phyloP scores from a whole-genome alignment of 2,329 filamentous ascomycete genomes.

The Arthrobotrys musiformis region DNA sequence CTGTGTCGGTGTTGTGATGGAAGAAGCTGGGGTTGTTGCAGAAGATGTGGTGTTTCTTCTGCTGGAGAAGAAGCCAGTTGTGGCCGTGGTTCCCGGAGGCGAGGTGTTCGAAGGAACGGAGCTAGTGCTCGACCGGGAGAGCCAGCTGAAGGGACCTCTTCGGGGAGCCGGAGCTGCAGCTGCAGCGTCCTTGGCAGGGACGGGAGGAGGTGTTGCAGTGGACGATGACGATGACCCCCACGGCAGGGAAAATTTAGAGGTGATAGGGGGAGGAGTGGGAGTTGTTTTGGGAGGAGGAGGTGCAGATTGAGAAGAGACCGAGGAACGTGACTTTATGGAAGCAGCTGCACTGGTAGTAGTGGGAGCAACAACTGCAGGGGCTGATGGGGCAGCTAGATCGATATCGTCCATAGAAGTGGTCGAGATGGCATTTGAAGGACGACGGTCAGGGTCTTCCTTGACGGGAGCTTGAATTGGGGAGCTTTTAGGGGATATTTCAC shows the following conservation, averaged over 20 bases:
- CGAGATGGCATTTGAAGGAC: constrained; percentile 67
- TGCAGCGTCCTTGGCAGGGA: constrained; percentile 56
- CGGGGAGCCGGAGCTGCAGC: constrained; percentile 27
- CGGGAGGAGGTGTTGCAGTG: constrained; percentile 40
- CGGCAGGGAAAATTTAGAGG: constrained; percentile 59
- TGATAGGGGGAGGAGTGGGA: constrained; percentile 61
- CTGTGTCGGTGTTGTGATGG: constrained; percentile 74
- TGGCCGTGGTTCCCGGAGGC: constrained; percentile 43
- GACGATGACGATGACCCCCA: constrained; percentile 33
- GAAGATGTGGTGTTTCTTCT: constrained; percentile 60
- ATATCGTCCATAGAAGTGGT: constrained; percentile 70
- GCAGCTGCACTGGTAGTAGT: constrained; percentile 2
- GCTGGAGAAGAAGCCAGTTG: constrained; percentile 60
- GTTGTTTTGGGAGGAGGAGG: constrained; percentile 69
- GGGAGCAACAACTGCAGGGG: constrained; percentile 1
- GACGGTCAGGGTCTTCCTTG: constrained; percentile 26
- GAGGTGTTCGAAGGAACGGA: constrained; percentile 51
- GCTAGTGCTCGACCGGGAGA: constrained; percentile 53
- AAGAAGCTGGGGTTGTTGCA: constrained; percentile 70
- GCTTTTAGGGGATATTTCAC: constrained; percentile 41
- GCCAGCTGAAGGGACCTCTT: constrained; percentile 53
- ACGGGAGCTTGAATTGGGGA: constrained; percentile 20
- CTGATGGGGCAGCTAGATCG: constrained; percentile 60
- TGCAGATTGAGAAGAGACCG: constrained; percentile 73
- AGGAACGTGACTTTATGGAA: constrained; percentile 62